Conservation (phyloP, 1,139 yeast species). For the Magnusiomyces starmeri region DNA sequence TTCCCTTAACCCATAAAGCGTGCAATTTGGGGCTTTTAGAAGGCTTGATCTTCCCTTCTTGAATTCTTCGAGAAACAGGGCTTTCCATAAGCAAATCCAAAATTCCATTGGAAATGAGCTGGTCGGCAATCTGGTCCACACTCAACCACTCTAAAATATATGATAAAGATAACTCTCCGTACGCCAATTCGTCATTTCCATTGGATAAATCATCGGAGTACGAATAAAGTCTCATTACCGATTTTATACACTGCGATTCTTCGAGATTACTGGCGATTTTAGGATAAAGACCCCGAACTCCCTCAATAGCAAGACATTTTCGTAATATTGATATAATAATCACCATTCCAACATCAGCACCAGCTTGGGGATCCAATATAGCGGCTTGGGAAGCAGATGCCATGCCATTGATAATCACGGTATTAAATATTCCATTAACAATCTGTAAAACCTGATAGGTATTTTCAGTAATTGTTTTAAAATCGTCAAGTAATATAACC, state of each 20-base stretch:
- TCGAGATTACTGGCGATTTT: conserved; percentile 49
- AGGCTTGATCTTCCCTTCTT: conserved; percentile 55
- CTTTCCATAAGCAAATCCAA: conserved; percentile 68
- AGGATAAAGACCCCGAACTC: conserved; percentile 43
- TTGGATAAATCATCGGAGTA: conserved; percentile 46
- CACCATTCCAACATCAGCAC: conserved; percentile 56
- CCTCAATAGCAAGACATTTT: conserved; percentile 46
- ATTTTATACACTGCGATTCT: conserved; percentile 54
- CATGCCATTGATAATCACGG: conserved; percentile 29
- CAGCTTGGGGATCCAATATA: conserved; percentile 26
- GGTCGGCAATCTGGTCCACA: conserved; percentile 58
- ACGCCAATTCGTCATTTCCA: conserved; percentile 44
- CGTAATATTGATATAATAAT: conserved; percentile 58
- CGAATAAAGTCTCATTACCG: conserved; percentile 59
- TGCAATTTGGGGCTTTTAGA: conserved; percentile 50
- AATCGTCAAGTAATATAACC: conserved; percentile 24
- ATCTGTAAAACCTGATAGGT: conserved; percentile 20
- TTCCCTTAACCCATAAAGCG: conserved; percentile 74
- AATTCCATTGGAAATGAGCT: conserved; percentile 56
- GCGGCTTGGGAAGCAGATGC: conserved; percentile 23
- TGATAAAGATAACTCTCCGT: conserved; percentile 67
- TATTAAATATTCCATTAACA: conserved; percentile 27
- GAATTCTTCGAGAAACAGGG: conserved; percentile 59
- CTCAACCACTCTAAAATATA: conserved; percentile 64
- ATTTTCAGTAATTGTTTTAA: conserved; percentile 9